Base-by-base conservation (phyloP, 129 eudicot genomes). In the Lonicera japonica region DNA sequence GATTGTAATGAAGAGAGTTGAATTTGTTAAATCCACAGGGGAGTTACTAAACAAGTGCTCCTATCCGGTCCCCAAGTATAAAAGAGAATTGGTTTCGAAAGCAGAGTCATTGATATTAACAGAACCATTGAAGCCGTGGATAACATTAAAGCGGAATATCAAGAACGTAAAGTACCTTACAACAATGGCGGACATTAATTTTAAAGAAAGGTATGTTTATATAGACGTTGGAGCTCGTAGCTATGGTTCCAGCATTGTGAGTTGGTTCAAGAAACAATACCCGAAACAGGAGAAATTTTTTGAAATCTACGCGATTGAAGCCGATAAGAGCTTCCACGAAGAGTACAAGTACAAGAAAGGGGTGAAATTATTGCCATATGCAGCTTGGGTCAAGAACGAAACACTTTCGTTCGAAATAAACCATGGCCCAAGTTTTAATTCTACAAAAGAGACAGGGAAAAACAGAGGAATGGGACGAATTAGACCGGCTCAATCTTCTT, bases 381-480 rank as follows among this genome's bases (percentile, higher is more conserved):
- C 98, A 0, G 98, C 98, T 0, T 91, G 98, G 98, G 88, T 91
- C 17, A 87, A 55, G 69, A 91, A 91, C 17, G 98, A 91, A 82
- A 84, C 77, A 3, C 72, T 91, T 70, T 73, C 70, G 40, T 91
- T 91, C 13, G 98, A 91, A 72, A 82, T 91, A 4, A 91, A 87
- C 54, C 78, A 78, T 40, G 88, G 80, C 17, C 97, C 90, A 0
- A 83, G 86, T 23, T 73, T 77, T 45, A 83, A 29, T 1, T 29
- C 6, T 29, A 1, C 36, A 6, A 29, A 90, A 57, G 63, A 69
- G 10, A 85, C 61, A 36, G 90, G 67, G 73, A 72, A 77, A 62
- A 95, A 90, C 21, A 70, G 98, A 50, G 98, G 98, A 12, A 91
- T 91, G 98, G 96, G 98, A 5, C 73, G 98, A 72, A 91, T 91